A percentile compares a stretch with the other conserved stretches of the same genome.
Conservation (phyloP, 208 protist species). For the Acanthamoeba healyi region DNA sequence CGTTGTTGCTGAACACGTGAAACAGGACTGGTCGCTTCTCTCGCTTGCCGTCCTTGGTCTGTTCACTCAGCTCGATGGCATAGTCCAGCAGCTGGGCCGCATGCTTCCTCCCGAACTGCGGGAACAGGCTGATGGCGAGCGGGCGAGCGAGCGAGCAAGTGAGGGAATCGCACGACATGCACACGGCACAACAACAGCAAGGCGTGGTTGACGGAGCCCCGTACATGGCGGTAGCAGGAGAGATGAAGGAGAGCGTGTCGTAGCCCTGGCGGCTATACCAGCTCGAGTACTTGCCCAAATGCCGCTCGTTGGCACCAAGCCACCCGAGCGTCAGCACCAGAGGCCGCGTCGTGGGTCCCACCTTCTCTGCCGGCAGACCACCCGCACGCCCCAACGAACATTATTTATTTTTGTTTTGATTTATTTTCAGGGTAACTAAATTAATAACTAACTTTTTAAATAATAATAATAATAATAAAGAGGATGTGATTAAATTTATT, state of each 20-base stretch:
- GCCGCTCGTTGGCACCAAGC: slow-evolving; percentile 33
- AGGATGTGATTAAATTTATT: neutral
- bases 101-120: slow-evolving; percentile 1
- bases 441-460: too few relatives aligned
- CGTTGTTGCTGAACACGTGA: slow-evolving; percentile 64
- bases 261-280: slow-evolving; percentile 68
- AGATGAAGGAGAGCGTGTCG: slow-evolving; percentile 56
- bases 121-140: slow-evolving; percentile 5
- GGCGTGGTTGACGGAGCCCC: neutral
- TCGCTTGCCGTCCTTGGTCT: neutral
- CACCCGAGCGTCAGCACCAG: slow-evolving; percentile 31
- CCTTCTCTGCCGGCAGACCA: slow-evolving; percentile 16
- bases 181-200: neutral
- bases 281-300: slow-evolving; percentile 45
- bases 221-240: slow-evolving; percentile 36
- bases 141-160: too few relatives aligned
- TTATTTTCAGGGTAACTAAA: too few relatives aligned
- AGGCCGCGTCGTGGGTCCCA: neutral
- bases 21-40: slow-evolving; percentile 17
- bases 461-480: neutral
- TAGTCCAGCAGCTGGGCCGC: slow-evolving; percentile 30
- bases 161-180: neutral
- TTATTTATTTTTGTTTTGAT: too few relatives aligned
- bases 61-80: neutral
- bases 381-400: too few relatives aligned